Conservation (phyloP, 345 rosid genomes). For the Rhodomyrtus tomentosa region DNA sequence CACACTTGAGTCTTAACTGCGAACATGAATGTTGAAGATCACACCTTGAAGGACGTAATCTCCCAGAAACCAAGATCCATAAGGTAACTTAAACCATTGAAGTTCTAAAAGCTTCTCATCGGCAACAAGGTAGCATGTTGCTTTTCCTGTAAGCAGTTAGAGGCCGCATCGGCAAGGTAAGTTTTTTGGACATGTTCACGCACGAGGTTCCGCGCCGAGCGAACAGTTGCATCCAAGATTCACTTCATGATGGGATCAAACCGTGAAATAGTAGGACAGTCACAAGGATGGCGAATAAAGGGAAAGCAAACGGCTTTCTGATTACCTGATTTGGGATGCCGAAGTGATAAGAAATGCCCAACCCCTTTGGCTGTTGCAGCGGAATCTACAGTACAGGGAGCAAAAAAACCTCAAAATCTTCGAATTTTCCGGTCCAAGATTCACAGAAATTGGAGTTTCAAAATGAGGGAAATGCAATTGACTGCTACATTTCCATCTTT, state of each 20-base stretch:
- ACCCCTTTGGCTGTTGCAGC: slow-evolving; percentile 13
- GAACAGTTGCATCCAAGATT: background rate
- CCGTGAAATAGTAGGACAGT: background rate
- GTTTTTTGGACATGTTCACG: background rate
- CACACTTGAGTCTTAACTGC: background rate
- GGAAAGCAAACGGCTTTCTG: background rate
- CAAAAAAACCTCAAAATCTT: background rate
- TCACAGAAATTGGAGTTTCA: rapidly evolving
- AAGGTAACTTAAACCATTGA: slow-evolving; percentile 75
- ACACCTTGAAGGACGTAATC: slow-evolving; percentile 72
- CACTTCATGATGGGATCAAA: rapidly evolving
- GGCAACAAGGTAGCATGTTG: slow-evolving; percentile 41
- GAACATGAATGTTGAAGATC: background rate
- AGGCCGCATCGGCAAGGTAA: background rate
- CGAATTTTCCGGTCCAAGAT: background rate
- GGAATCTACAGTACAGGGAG: slow-evolving; percentile 9
- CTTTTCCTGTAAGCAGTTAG: slow-evolving; percentile 23
- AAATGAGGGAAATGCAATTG: background rate
- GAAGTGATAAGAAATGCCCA: slow-evolving; percentile 43
- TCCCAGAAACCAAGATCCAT: slow-evolving; percentile 90
- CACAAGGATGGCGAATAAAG: background rate
- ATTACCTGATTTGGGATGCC: slow-evolving; percentile 84
- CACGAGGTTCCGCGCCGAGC: background rate
- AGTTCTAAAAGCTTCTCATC: slow-evolving; percentile 61
- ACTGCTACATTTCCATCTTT: background rate